Evolutionary conservation across 2,329 filamentous ascomycete genomes (phyloP), one percentile per base, ranked within the genome.

Genomic region (Penicillium sp.): DNA sequence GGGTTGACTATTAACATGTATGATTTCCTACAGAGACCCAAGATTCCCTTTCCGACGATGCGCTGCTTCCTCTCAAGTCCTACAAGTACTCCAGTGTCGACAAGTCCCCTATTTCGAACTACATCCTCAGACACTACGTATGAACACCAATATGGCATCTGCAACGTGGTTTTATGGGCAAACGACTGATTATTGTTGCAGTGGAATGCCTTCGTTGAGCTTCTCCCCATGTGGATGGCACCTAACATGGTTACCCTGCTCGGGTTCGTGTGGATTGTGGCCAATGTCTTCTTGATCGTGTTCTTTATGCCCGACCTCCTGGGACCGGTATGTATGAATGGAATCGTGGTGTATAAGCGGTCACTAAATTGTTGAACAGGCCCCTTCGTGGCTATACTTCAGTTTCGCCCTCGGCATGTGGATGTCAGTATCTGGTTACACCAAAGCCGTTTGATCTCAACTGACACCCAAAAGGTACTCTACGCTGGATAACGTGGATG

Each of bases 41-140:
- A 69, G 83, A 86, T 62, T 83, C 81, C 64, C 81, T 98, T 66
- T 96, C 93, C 27, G 92, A 96, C 69, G 92, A 98, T 70, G 92
- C 92, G 54, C 85, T 99, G 66, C 83, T 90, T 59, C 93, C 97
- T 75, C 88, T 99, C 68, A 95, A 92, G 78, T 88, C 89, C 59
- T 99, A 99, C 87, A 96, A 97, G 74, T 99, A 99, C 78, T 96
- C 92, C 67, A 91, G 90, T 69, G 92, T 99, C 76, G 95, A 99
- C 82, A 93, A 96, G 78, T 97, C 93, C 50, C 89, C 90, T 61
- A 86, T 97, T 58, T 98, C 95, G 56, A 86, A 93, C 75, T 96
- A 98, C 77, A 91, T 99, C 72, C 84, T 99, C 50, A 90, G 89
- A 67, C 93, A 96, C 72, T 99, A 96, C 81, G 95, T 98, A 89